Evolutionary conservation across 2,329 filamentous ascomycete genomes (phyloP).

Genomic region (Epicoccum sorghinum): DNA sequence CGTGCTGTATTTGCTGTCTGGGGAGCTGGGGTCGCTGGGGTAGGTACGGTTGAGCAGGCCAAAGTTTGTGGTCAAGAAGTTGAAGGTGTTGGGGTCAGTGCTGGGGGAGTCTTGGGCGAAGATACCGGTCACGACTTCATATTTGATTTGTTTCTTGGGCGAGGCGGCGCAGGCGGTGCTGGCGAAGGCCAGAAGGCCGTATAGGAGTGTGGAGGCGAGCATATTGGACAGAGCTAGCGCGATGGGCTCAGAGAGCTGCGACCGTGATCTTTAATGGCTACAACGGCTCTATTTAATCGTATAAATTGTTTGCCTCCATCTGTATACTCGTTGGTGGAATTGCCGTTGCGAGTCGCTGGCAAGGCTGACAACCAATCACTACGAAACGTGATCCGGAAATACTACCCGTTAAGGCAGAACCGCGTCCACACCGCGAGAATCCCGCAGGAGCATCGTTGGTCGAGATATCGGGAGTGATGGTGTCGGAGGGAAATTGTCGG

Average conservation of each 20-base stretch:
- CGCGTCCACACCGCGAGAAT: constrained; percentile 4
- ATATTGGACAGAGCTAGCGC: constrained; percentile 5
- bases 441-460: constrained; percentile 8
- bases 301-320: too few relatives aligned
- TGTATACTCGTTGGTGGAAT: background rate
- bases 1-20: constrained; percentile 53
- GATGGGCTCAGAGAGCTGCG: too few relatives aligned
- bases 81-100: constrained; percentile 63
- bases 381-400: constrained; percentile 31
- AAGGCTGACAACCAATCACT: constrained; percentile 30
- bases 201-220: constrained; percentile 26
- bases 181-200: constrained; percentile 24
- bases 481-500: background rate
- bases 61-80: constrained; percentile 59
- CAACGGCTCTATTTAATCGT: too few relatives aligned
- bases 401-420: constrained; percentile 3
- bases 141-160: constrained; percentile 57
- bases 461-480: background rate
- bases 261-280: too few relatives aligned
- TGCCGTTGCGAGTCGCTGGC: background rate
- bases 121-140: constrained; percentile 65
- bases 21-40: constrained; percentile 55
- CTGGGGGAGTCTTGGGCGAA: constrained; percentile 67
- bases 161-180: constrained; percentile 22
- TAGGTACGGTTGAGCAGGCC: constrained; percentile 70